Conservation (phyloP, 108 stramenopile genomes). For the Cyclotella sp. region DNA sequence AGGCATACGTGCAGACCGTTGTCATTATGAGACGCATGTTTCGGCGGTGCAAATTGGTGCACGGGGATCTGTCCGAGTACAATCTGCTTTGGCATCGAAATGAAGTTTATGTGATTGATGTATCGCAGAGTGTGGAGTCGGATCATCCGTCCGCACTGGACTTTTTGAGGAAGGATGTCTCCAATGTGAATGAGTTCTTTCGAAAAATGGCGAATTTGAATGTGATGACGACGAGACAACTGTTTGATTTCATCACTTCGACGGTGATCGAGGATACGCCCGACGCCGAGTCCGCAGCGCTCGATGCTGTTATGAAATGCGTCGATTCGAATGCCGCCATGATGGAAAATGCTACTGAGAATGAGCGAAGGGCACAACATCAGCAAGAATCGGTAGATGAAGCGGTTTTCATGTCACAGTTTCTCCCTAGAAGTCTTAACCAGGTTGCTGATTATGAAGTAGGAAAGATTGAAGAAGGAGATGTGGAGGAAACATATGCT, state of each 20-base stretch:
- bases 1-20: constrained; percentile 89
- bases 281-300: constrained; percentile 61
- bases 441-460: constrained; percentile 90
- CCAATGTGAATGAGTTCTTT: constrained; percentile 98
- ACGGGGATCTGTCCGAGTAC: constrained; percentile 95
- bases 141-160: constrained; percentile 97
- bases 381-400: constrained; percentile 87
- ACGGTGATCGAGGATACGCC: constrained; percentile 52
- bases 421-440: constrained; percentile 86
- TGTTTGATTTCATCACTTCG: constrained; percentile 88
- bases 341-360: constrained; percentile 54
- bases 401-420: constrained; percentile 93
- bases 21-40: constrained; percentile 90
- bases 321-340: constrained; percentile 48
- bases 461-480: constrained; percentile 79
- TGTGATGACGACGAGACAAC: constrained; percentile 87
- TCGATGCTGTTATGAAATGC: constrained; percentile 70
- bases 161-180: constrained; percentile 95
- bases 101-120: constrained; percentile 95
- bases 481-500: constrained; percentile 90
- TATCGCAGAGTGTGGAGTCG: constrained; percentile 95
- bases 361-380: constrained; percentile 59
- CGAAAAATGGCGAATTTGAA: constrained; percentile 80
- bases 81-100: constrained; percentile 96
- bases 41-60: constrained; percentile 90